phyloP scores from a whole-genome alignment of 129 eudicot species.

The Scalesia atractyloides region DNA sequence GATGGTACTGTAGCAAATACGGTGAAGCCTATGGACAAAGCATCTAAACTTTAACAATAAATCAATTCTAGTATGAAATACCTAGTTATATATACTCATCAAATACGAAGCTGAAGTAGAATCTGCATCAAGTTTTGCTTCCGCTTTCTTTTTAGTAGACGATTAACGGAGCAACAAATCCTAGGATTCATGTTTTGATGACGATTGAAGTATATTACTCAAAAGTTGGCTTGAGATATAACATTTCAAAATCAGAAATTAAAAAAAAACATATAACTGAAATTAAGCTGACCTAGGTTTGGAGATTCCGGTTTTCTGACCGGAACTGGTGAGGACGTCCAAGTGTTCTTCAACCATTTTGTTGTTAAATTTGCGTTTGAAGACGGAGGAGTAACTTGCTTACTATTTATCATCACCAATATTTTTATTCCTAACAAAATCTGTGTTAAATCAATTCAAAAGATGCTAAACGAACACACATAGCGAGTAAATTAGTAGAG shows the following conservation, averaged over 20 bases:
- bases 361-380: neutral
- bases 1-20: neutral
- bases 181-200: neutral
- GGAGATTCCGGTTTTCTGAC: conserved; percentile 66
- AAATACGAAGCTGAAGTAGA: neutral
- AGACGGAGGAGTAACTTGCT: neutral
- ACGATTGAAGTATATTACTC: neutral
- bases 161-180: conserved; percentile 2
- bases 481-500: too few species aligned
- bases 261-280: neutral
- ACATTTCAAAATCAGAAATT: neutral
- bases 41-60: neutral
- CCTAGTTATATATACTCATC: too few species aligned
- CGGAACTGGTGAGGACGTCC: conserved; percentile 71
- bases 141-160: neutral
- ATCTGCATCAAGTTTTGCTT: neutral
- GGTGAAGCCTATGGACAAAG: neutral
- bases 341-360: conserved; percentile 45
- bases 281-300: conserved; percentile 59
- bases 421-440: neutral
- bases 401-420: neutral
- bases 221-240: neutral
- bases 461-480: too few species aligned
- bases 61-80: neutral
- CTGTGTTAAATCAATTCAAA: too few species aligned